Conservation (phyloP, 352 stramenopile genomes). For the Pythium sukuiense region DNA sequence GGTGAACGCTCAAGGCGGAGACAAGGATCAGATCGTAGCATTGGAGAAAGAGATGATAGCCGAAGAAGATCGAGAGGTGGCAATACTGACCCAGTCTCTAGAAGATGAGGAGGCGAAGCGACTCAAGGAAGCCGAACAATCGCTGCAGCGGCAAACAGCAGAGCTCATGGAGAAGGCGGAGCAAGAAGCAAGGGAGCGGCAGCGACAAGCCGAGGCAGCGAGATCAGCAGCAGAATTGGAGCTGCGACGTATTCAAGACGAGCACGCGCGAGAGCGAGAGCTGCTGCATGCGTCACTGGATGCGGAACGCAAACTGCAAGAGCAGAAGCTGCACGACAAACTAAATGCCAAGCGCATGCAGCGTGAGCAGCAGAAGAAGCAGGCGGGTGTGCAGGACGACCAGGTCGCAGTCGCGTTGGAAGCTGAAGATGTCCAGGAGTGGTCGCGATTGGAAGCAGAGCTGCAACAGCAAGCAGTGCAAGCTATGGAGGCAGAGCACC, state of each 20-base stretch:
- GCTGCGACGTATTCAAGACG: constrained; percentile 48
- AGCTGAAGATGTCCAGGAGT: constrained; percentile 14
- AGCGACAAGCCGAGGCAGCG: constrained; percentile 7
- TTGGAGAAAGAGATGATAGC: constrained; percentile 9
- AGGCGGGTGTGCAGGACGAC: background rate
- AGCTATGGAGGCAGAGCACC: constrained; percentile 22
- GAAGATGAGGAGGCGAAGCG: constrained; percentile 11
- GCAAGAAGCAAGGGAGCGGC: background rate
- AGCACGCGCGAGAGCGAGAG: constrained; percentile 60
- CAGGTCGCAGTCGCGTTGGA: background rate
- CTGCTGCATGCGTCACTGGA: constrained; percentile 44
- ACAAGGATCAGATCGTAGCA: background rate
- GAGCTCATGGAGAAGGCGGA: constrained; percentile 28
- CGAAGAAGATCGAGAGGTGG: constrained; percentile 10
- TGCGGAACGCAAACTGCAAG: constrained; percentile 59
- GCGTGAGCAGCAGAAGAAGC: constrained; percentile 11
- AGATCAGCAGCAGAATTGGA: constrained; percentile 42
- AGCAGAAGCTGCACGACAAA: constrained; percentile 52
- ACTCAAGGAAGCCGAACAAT: constrained; percentile 17
- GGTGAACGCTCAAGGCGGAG: background rate
- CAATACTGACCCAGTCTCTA: constrained; percentile 5
- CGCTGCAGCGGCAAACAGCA: constrained; percentile 39
- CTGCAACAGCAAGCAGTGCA: constrained; percentile 14
- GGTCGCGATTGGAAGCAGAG: constrained; percentile 18
- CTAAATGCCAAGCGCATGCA: constrained; percentile 21